Conservation (phyloP, 768 basidiomycete species). For the Pleurotus djamor region DNA sequence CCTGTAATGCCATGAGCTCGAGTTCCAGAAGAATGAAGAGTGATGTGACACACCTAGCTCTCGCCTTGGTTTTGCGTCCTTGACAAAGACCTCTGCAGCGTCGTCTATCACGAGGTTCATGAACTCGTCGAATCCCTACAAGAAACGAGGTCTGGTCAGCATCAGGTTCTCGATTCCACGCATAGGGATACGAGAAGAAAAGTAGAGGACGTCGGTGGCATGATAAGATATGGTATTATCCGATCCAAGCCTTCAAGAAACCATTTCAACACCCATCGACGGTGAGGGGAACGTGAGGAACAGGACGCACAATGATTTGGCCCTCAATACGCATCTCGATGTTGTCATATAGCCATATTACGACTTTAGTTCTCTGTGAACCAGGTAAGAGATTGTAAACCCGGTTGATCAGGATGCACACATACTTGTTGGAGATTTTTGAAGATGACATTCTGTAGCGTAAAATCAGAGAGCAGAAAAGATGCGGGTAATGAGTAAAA, state of each 20-base stretch:
- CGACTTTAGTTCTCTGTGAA: constrained; percentile 74
- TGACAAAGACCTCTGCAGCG: constrained; percentile 88
- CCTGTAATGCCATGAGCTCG: constrained; percentile 41
- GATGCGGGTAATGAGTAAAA: constrained; percentile 14
- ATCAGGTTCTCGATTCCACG: not conserved
- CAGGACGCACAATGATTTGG: constrained; percentile 80
- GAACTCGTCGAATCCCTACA: constrained; percentile 98
- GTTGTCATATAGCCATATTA: constrained; percentile 97
- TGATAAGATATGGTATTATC: not conserved
- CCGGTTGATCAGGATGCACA: constrained; percentile 5
- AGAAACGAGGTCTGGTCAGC: not conserved
- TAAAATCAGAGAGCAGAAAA: constrained; percentile 10
- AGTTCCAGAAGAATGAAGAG: not conserved
- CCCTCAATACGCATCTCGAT: constrained; percentile 96
- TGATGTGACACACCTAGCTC: constrained; percentile 64
- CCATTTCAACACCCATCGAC: constrained; percentile 36
- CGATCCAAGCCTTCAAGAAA: constrained; percentile 29
- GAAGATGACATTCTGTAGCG: constrained; percentile 88
- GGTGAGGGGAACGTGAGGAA: constrained; percentile 17
- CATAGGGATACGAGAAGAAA: not conserved
- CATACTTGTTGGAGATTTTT: constrained; percentile 89
- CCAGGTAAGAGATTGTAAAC: constrained; percentile 10
- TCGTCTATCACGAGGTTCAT: constrained; percentile 98
- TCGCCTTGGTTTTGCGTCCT: constrained; percentile 81
- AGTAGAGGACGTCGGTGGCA: not conserved